Percentiles rank a stretch among this genome's conserved stretches.
phyloP scores from a whole-genome alignment of 495 filamentous ascomycete genomes.

The Penicillium pulvis region DNA sequence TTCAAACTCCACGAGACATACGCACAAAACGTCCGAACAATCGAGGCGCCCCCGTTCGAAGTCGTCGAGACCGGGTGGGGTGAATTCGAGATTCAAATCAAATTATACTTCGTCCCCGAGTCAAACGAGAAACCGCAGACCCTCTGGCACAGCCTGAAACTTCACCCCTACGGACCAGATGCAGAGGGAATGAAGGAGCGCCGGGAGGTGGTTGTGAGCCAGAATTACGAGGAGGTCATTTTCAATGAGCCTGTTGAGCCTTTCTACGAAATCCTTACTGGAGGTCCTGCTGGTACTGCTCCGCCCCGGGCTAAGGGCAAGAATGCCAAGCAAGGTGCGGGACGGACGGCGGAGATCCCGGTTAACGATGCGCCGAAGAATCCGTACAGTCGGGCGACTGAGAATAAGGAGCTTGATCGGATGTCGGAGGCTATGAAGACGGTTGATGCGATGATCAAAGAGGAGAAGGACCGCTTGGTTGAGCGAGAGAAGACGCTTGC shows the following conservation, averaged over 20 bases:
- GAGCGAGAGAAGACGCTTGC: conserved; percentile 66
- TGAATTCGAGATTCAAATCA: conserved; percentile 94
- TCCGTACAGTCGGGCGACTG: conserved; percentile 74
- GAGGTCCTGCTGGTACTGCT: conserved; percentile 47
- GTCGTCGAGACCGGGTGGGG: conserved; percentile 95
- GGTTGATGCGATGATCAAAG: conserved; percentile 68
- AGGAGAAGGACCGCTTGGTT: conserved; percentile 64
- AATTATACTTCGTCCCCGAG: conserved; percentile 85
- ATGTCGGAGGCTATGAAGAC: conserved; percentile 62
- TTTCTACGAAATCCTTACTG: conserved; percentile 80
- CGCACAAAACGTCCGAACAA: conserved; percentile 77
- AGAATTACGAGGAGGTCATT: conserved; percentile 85
- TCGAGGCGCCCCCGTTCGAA: conserved; percentile 78
- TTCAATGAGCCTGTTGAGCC: conserved; percentile 95
- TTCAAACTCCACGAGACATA: conserved; percentile 98
- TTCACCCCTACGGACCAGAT: conserved; percentile 88
- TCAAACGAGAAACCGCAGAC: conserved; percentile 88
- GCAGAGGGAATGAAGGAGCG: conserved; percentile 69
- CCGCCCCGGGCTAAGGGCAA: conserved; percentile 47
- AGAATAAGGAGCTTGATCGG: conserved; percentile 66
- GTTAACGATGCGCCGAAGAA: conserved; percentile 60
- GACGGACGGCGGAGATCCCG: conserved; percentile 73
- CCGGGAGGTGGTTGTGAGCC: conserved; percentile 66
- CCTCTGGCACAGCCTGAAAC: conserved; percentile 83
- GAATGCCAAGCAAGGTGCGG: conserved; percentile 50